Evolutionary conservation across 2,329 filamentous ascomycete species (phyloP).

Genomic region (Trichoderma atroviride): DNA sequence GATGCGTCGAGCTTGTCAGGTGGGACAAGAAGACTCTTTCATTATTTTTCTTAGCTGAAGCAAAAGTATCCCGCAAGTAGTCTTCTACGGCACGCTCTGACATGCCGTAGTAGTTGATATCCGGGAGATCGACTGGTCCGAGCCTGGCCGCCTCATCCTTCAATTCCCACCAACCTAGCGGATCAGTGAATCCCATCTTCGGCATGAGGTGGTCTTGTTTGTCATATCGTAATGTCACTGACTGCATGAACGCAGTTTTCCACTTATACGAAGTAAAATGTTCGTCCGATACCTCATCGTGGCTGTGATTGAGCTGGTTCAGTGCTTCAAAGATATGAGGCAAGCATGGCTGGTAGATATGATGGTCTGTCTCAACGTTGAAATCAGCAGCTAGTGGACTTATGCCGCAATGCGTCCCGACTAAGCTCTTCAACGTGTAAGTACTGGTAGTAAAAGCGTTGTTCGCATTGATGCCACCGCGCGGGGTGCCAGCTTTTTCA

Average conservation of each 20-base stretch:
- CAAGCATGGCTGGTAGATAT: conserved; percentile 50
- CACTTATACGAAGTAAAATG: conserved; percentile 37
- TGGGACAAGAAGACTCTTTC: conserved; percentile 42
- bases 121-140: conserved; percentile 35
- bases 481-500: conserved; percentile 22
- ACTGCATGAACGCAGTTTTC: conserved; percentile 40
- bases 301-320: conserved; percentile 33
- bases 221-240: conserved; percentile 40
- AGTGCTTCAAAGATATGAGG: conserved; percentile 43
- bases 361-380: conserved; percentile 46
- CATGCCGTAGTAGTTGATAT: conserved; percentile 43
- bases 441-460: conserved; percentile 46
- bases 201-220: conserved; percentile 39
- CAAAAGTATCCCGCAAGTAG: conserved; percentile 40
- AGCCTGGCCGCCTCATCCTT: conserved; percentile 37
- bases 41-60: conserved; percentile 35
- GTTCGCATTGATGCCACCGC: conserved; percentile 45
- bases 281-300: conserved; percentile 13
- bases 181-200: conserved; percentile 37
- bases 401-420: conserved; percentile 46
- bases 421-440: conserved; percentile 48
- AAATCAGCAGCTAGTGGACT: conserved; percentile 46
- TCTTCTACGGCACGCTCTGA: conserved; percentile 38
- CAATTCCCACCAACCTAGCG: conserved; percentile 37
- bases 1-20: conserved; percentile 42